phyloP scores from a whole-genome alignment of 257 asterid species.

The Craterostigma plantagineum region DNA sequence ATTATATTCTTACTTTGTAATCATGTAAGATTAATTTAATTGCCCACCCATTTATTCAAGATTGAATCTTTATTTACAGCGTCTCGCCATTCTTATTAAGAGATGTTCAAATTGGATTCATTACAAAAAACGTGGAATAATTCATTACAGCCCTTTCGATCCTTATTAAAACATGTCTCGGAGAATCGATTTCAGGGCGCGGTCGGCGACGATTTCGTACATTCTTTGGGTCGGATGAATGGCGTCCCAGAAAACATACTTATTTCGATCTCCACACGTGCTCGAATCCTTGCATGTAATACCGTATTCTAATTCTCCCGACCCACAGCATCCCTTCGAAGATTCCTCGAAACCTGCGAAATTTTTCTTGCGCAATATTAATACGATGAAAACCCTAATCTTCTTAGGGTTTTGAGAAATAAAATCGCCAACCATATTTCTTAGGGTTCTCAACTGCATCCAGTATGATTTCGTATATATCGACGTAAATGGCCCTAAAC shows the following conservation, averaged over 20 bases:
- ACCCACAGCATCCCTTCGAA: slow-evolving; percentile 32
- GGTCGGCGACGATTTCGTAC: slow-evolving; percentile 25
- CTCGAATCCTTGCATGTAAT: slow-evolving; percentile 20
- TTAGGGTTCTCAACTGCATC: slow-evolving; percentile 19
- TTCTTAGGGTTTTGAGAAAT: background rate
- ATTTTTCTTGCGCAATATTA: background rate
- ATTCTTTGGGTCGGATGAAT: slow-evolving; percentile 30
- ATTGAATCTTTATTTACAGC: no score
- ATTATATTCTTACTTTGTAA: no score
- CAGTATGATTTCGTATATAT: slow-evolving; percentile 15
- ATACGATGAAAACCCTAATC: background rate
- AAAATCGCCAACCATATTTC: slow-evolving; percentile 17
- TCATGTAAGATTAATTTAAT: no score
- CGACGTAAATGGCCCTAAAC: slow-evolving; percentile 14
- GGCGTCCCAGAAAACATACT: slow-evolving; percentile 37
- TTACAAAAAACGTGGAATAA: no score
- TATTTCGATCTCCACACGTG: slow-evolving; percentile 27
- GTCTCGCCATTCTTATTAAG: no score
- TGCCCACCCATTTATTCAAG: no score
- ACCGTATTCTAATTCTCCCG: slow-evolving; percentile 26
- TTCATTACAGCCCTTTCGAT: no score
- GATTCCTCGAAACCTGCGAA: slow-evolving; percentile 33
- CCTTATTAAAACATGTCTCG: slow-evolving; percentile 4
- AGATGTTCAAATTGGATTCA: no score
- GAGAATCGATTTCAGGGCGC: slow-evolving; percentile 8